Percentiles rank a stretch among this genome's conserved stretches.
Conservation (phyloP, 495 filamentous ascomycete species). For the Penicillium canescens region DNA sequence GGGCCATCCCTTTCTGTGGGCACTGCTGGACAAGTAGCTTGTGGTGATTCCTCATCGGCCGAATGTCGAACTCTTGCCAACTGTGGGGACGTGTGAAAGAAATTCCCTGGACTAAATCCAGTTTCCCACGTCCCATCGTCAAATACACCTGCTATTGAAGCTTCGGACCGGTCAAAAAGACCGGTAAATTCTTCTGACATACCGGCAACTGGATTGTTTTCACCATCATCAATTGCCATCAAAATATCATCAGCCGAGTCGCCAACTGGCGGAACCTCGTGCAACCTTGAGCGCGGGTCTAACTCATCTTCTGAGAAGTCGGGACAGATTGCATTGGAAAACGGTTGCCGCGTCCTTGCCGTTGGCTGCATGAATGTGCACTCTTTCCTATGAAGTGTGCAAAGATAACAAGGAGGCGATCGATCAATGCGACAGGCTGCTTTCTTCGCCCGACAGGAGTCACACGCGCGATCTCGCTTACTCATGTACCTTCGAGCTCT, state of each 20-base stretch:
- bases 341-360: not conserved
- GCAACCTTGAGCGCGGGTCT: not conserved
- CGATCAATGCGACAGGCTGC: slow-evolving; percentile 4
- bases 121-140: not conserved
- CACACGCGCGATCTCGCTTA: slow-evolving; percentile 3
- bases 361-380: slow-evolving; percentile 1
- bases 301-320: not conserved
- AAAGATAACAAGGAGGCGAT: slow-evolving; percentile 5
- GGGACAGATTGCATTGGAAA: not conserved
- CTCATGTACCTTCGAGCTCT: slow-evolving; percentile 5
- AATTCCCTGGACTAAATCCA: slow-evolving; percentile 1
- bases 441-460: slow-evolving; percentile 2
- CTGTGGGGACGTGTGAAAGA: not conserved
- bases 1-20: not conserved
- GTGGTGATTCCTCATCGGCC: not conserved
- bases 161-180: not conserved
- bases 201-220: not conserved
- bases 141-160: not conserved
- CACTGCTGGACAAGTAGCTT: not conserved
- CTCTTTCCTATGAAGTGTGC: slow-evolving; percentile 4
- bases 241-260: not conserved
- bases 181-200: not conserved
- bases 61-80: not conserved
- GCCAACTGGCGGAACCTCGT: not conserved
- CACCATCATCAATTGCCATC: not conserved